These are phyloP conservation scores for Penicillium psychrofluorescens DNA, from an alignment of 495 filamentous ascomycete genomes.

Conservation along the genomic window DNA sequence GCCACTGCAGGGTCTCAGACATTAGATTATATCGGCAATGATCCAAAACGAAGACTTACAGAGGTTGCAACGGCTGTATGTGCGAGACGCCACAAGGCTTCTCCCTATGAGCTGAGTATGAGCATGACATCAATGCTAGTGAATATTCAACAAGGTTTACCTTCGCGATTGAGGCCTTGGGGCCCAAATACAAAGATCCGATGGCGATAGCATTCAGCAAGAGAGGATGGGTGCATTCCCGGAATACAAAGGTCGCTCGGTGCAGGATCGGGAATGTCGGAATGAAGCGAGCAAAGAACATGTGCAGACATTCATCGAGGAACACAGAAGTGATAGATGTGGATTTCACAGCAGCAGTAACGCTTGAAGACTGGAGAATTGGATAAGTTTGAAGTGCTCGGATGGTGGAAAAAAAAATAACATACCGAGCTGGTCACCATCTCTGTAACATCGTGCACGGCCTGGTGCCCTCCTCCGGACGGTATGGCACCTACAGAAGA, in stretches of 20 bases:
- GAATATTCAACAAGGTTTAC: not conserved
- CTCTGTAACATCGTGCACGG: slow-evolving; percentile 41
- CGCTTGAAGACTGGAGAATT: slow-evolving; percentile 31
- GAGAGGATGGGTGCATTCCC: slow-evolving; percentile 40
- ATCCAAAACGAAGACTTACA: not conserved
- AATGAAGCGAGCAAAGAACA: slow-evolving; percentile 45
- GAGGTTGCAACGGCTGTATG: slow-evolving; percentile 44
- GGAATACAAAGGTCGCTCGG: slow-evolving; percentile 41
- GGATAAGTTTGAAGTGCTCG: not conserved
- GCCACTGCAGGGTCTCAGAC: slow-evolving; percentile 17
- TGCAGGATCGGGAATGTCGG: slow-evolving; percentile 44
- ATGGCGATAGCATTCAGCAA: slow-evolving; percentile 44
- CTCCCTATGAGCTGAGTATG: slow-evolving; percentile 12
- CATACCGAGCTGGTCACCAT: slow-evolving; percentile 42
- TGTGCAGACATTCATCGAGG: slow-evolving; percentile 41
- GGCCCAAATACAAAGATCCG: slow-evolving; percentile 41
- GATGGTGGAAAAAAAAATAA: not conserved
- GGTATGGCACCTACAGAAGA: slow-evolving; percentile 35
- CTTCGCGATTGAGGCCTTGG: slow-evolving; percentile 37
- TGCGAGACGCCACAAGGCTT: slow-evolving; percentile 40
- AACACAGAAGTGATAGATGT: slow-evolving; percentile 42
- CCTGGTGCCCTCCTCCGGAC: slow-evolving; percentile 37
- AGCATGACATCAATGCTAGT: too few relatives aligned
- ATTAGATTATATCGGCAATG: too few relatives aligned
- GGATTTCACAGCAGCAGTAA: slow-evolving; percentile 40